Conservation (phyloP, 169 alveolate species). For the Plasmodium knowlesi region DNA sequence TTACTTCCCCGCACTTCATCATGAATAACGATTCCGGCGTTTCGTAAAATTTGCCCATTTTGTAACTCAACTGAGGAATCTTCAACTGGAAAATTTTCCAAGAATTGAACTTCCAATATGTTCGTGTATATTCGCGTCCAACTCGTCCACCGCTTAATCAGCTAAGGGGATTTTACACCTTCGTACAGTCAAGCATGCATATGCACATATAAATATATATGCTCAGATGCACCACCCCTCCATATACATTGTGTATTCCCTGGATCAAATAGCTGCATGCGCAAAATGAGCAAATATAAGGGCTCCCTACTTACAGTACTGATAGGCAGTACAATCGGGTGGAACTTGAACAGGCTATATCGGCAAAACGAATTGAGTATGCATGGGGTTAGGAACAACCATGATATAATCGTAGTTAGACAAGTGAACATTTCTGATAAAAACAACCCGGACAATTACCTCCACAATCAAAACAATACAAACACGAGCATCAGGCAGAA, state of each 20-base stretch:
- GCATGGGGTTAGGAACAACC: conserved; percentile 23
- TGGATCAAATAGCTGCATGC: background rate
- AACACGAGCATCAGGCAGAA: background rate
- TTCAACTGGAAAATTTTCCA: background rate
- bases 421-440: conserved; percentile 55
- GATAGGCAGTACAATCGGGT: conserved; percentile 37
- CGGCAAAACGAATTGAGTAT: conserved; percentile 38
- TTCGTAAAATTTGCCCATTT: background rate
- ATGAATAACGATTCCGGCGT: background rate
- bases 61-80: background rate
- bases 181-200: background rate
- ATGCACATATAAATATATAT: background rate
- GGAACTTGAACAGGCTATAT: conserved; percentile 54
- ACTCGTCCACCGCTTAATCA: background rate
- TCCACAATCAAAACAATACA: background rate
- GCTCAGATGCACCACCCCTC: background rate
- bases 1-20: background rate
- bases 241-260: background rate
- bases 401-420: conserved; percentile 49
- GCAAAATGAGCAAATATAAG: conserved; percentile 25
- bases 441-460: background rate
- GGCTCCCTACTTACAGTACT: conserved; percentile 28
- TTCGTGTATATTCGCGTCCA: background rate
- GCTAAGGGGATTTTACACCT: background rate
- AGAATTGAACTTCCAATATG: background rate